These are phyloP conservation scores for Pontederia crassipes DNA, from an alignment of 176 grass and related monocot genomes.

Conservation along the genomic window DNA sequence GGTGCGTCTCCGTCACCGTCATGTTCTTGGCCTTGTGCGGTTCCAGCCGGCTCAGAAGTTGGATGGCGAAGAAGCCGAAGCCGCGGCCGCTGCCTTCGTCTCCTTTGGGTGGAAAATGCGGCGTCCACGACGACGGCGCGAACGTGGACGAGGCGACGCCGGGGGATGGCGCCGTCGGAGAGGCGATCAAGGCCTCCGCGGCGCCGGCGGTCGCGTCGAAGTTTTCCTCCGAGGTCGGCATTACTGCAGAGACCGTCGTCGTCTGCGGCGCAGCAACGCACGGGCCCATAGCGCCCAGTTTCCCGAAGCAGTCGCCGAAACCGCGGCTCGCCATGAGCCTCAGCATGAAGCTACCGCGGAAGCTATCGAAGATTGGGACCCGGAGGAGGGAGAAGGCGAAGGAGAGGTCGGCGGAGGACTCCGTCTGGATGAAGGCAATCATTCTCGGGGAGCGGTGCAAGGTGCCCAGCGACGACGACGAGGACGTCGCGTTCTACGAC, in stretches of 20 bases:
- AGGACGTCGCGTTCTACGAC: neutral
- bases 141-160: too few species aligned
- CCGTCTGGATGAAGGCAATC: slow-evolving; percentile 46
- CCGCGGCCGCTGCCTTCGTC: neutral
- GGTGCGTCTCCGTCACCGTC: neutral
- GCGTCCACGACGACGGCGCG: too few species aligned
- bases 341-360: slow-evolving; percentile 20
- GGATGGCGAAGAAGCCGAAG: neutral
- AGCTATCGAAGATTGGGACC: slow-evolving; percentile 27
- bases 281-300: slow-evolving; percentile 27
- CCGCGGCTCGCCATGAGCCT: slow-evolving; percentile 31
- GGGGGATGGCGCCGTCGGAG: too few species aligned
- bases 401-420: neutral
- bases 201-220: neutral
- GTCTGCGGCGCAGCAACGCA: slow-evolving; percentile 38
- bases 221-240: slow-evolving; percentile 15
- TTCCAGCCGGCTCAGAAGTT: too few species aligned
- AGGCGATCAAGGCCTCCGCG: too few species aligned
- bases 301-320: slow-evolving; percentile 10
- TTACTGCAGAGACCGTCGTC: neutral
- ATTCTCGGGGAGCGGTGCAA: slow-evolving; percentile 43
- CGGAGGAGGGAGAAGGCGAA: slow-evolving; percentile 10
- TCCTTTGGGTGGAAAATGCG: neutral
- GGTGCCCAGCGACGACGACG: slow-evolving; percentile 18
- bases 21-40: neutral